Base-by-base conservation (phyloP, 2,329 filamentous ascomycete species). In the Aspergillus felis region DNA sequence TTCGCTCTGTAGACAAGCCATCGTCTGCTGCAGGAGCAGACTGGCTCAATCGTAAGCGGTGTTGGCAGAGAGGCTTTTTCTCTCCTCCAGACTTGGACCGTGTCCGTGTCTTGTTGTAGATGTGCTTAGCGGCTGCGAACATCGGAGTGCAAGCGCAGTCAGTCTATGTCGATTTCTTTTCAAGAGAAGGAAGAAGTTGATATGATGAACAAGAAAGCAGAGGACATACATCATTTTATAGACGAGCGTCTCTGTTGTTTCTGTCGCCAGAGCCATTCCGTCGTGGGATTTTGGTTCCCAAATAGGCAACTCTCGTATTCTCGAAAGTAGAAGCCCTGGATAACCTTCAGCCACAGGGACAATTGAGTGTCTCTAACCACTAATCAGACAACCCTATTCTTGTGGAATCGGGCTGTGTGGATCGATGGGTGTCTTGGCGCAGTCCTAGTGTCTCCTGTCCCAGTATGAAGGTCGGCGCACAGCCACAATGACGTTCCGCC, bases 11-110 rank as follows among this genome's bases (percentile, higher is more conserved):
- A 24, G n/a, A 22, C 22, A 20, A 24, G 24, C 29, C 24, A 38
- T 32, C 48, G n/a, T 58, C 59, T 14, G 28, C 17, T 41, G 25
- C 51, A 28, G 42, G n/a, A 4, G 12, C 22, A 46, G 42, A 22
- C 42, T 46, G 42, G 22, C 32, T 38, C 14, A 14, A 17, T 38
- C 6, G 32, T 7, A 38, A 7, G 14, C 52, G 53, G 51, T 61
- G 61, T 48, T 61, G 60, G 12, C 51, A 57, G 32, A 38, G 32
- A 2, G 32, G 8, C 20, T 27, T 42, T 38, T 54, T 20, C 28
- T 44, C 12, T 3, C 14, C 25, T 14, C 24, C 20, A 27, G 29
- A 24, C 35, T 53, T 32, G 27, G 27, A 22, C 22, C 9, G 14
- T 24, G 20, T 38, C 32, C 35, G 51, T 8, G 35, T 9, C 32